Base-by-base conservation (phyloP, 139 green algal species). In the Eudorina sp. region DNA sequence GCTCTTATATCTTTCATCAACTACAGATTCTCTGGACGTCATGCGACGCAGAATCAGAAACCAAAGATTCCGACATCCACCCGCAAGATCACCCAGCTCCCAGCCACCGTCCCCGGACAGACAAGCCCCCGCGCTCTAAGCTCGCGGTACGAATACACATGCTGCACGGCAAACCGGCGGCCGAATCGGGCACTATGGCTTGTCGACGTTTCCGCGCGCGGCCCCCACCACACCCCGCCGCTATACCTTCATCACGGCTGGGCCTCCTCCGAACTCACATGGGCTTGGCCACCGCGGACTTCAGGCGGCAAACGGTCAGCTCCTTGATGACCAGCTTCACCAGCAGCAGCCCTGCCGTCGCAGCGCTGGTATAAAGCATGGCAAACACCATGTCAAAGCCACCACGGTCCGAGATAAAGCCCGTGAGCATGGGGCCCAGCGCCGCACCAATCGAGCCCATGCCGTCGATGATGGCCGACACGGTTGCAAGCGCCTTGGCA, bases 391-490 rank as follows among this genome's bases (percentile, higher is more conserved):
- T 94, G 84, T 97, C 92, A 89, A 98, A 99, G 73, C 93, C 95
- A 29, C 95, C 94, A 25, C 78, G 51, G 51, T 95, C 87, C 7
- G 85, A 92, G 64, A 99, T 97, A 84, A 97, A 96, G 38, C 97
- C 97, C 4, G 96, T 99, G 31, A 98, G 85, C 85, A 98, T 93
- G 62, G 97, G 97, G 3, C 97, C 97, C 6, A 99, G 90, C 0
- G 97, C 97, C 1, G 97, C 97, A 27, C 97, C 97, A n/a, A 99
- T 86, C 38, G 90, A 96, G 29, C 97, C 97, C 93, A 98, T 99
- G 72, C 97, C 97, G 89, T 99, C 97, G 31, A 99, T 99, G 88
- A 99, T 99, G 38, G 97, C 97, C 9, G 97, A 98, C 11, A 99
- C 97, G 8, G 97, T 99, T 27, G 97, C 96, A 53, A 99, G 92